phyloP scores from a whole-genome alignment of 2,329 filamentous ascomycete genomes.

The Aureobasidium namibiae region DNA sequence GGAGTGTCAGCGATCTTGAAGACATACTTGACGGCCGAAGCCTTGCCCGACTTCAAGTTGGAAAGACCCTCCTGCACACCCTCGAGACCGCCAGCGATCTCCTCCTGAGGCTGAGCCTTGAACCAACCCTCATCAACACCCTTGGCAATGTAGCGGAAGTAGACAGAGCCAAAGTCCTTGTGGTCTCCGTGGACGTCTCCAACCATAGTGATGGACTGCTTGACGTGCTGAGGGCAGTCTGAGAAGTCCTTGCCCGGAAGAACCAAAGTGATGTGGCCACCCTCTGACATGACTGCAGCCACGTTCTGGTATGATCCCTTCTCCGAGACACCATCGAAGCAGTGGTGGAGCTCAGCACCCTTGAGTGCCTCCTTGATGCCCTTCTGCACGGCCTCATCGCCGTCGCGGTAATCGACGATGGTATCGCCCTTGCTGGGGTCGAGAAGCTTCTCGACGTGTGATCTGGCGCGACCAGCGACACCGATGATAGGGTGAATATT shows the following conservation, averaged over 20 bases:
- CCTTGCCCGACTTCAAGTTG: constrained; percentile 25
- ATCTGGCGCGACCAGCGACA: constrained; percentile 32
- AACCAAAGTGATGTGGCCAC: constrained; percentile 34
- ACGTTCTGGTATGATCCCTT: constrained; percentile 39
- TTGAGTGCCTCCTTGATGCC: constrained; percentile 38
- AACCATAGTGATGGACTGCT: constrained; percentile 30
- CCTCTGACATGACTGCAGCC: constrained; percentile 33
- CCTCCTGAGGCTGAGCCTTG: constrained; percentile 27
- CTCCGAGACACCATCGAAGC: constrained; percentile 52
- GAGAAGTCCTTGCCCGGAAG: constrained; percentile 34
- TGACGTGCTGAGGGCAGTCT: constrained; percentile 32
- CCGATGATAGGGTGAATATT: constrained; percentile 36
- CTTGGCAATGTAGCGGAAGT: constrained; percentile 24
- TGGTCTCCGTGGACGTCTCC: constrained; percentile 24
- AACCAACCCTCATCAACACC: constrained; percentile 30
- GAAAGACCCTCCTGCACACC: constrained; percentile 22
- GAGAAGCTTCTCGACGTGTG: constrained; percentile 30
- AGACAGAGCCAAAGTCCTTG: constrained; percentile 30
- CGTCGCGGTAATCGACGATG: constrained; percentile 47
- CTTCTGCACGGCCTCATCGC: constrained; percentile 43
- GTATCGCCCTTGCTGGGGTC: constrained; percentile 33
- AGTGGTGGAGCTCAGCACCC: constrained; percentile 40
- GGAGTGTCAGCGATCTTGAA: constrained; percentile 24
- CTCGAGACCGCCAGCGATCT: constrained; percentile 22
- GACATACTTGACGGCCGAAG: constrained; percentile 25